Evolutionary conservation across 352 stramenopile species (phyloP), one percentile per base, ranked within the genome.

Genomic region (Phytophthora macrochlamydospora): DNA sequence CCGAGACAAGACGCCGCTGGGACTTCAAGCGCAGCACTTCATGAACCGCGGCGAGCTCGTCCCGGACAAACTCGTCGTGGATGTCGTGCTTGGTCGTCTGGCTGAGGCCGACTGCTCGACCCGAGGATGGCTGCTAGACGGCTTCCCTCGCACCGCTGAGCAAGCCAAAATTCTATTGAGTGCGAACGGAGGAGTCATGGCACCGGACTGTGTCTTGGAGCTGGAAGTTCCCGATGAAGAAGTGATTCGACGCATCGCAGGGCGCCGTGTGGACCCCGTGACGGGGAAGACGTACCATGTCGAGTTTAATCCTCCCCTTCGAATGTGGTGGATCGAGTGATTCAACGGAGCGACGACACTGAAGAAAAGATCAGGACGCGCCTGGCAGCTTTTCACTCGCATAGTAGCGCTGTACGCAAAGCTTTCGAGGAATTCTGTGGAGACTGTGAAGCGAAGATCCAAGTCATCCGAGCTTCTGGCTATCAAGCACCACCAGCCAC

Each of bases 231-330:
- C 95, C 0, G 96, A 99, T 67, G 81, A 93, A 5, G 90, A 98
- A 51, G 87, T 99, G 2, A 86, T 98, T 59, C 87, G 96, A 63
- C 92, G 97, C 35, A 99, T 99, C 74, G 98, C 93, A 11, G 96
- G 97, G 56, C 87, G 97, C 13, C 97, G 96, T 51, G 97, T 99
- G 33, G 95, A 99, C 71, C 92, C 92, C 18, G 75, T 75, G 4
- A 98, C 83, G 4, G 94, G 95, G 54, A 93, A 94, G 62, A 98
- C 90, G 3, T 99, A 99, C 79, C 97, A 99, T 71, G 76, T 98
- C 11, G 95, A 97, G 64, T 99, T 97, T 76, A 97, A 97, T 59
- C 94, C 95, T 18, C 97, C 97, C 7, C 78, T 1, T 45, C 46
- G 5, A 86, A 85, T n/a, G 75, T 84, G 33, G 76, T 76, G 11